Conservation (phyloP, 2,329 filamentous ascomycete species). For the Xylariaceae sp. region DNA sequence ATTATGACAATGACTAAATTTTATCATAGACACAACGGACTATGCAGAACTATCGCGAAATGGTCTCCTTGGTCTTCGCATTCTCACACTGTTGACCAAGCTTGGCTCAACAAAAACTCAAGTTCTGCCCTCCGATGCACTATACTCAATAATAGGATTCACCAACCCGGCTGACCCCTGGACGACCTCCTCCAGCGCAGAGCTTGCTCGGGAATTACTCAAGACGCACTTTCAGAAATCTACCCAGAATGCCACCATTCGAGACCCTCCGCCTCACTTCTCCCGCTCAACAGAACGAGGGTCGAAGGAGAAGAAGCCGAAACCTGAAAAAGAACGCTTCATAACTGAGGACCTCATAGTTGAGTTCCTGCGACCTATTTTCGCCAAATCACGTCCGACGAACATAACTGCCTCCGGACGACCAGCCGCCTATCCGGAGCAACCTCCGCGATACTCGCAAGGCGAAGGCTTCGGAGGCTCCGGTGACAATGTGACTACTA, state of each 20-base stretch:
- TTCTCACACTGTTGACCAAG: constrained; percentile 25
- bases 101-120: constrained; percentile 8
- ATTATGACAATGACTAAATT: not conserved
- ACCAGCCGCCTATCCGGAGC: constrained; percentile 44
- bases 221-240: constrained; percentile 8
- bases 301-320: not conserved
- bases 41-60: constrained; percentile 19
- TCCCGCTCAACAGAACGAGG: not conserved
- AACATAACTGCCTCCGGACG: constrained; percentile 55
- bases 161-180: constrained; percentile 24
- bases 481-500: constrained; percentile 34
- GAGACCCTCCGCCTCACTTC: not conserved
- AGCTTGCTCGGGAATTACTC: constrained; percentile 16
- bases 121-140: constrained; percentile 7
- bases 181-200: constrained; percentile 14
- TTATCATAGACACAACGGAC: constrained; percentile 19
- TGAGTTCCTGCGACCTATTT: constrained; percentile 63
- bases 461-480: constrained; percentile 29
- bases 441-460: constrained; percentile 32
- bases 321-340: constrained; percentile 29
- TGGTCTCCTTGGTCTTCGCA: constrained; percentile 21
- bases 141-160: constrained; percentile 32
- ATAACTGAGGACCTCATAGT: constrained; percentile 56
- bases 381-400: constrained; percentile 52
- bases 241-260: not conserved